phyloP scores from a whole-genome alignment of 768 basidiomycete genomes.

The Suillus clintonianus region DNA sequence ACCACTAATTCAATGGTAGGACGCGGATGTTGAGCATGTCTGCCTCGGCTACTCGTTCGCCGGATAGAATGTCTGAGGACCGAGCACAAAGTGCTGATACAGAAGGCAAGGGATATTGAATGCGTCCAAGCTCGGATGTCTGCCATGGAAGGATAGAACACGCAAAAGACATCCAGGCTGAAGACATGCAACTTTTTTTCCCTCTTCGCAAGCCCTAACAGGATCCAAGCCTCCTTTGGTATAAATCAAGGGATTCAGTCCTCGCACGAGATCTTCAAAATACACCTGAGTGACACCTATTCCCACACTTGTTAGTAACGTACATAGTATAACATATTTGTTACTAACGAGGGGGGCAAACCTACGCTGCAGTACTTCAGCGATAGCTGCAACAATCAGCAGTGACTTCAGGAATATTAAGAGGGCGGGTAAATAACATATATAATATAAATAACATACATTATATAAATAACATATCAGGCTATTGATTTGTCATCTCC shows the following conservation, averaged over 20 bases:
- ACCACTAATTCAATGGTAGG: conserved; percentile 92
- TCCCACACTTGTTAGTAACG: conserved; percentile 1
- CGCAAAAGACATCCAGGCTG: no score
- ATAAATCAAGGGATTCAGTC: no score
- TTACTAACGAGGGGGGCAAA: neutral
- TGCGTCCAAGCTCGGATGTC: conserved; percentile 50
- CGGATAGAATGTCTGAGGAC: conserved; percentile 77
- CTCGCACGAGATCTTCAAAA: no score
- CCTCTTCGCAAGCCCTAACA: no score
- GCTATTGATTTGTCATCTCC: neutral
- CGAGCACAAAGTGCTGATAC: conserved; percentile 85
- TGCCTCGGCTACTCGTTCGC: conserved; percentile 85
- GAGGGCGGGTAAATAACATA: neutral
- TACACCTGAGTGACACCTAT: neutral
- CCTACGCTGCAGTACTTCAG: neutral
- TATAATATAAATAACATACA: neutral
- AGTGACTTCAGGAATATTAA: neutral
- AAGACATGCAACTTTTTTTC: no score
- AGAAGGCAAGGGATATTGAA: conserved; percentile 70
- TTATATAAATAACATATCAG: no score
- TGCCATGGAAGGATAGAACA: conserved; percentile 28
- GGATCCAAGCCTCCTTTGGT: no score
- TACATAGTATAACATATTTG: neutral
- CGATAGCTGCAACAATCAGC: neutral
- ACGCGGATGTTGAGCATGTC: conserved; percentile 92